phyloP scores from a whole-genome alignment of 2,329 filamentous ascomycete species.

The Ceratocystis papillata region DNA sequence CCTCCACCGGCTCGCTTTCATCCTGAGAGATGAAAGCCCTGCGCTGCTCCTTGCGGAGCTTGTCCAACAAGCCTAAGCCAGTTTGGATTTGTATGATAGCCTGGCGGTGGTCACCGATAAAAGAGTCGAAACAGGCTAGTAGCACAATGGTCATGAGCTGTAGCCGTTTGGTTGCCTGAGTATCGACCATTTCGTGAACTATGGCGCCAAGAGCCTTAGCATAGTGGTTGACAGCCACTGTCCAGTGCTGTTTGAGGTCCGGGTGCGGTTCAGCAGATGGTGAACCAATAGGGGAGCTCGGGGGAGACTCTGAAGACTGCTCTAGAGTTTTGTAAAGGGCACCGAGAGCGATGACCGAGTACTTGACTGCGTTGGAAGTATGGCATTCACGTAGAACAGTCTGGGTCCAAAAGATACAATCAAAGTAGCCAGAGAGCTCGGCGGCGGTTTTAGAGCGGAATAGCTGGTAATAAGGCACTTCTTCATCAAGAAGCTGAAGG shows the following conservation, averaged over 20 bases:
- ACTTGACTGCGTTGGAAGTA: constrained; percentile 48
- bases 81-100: constrained; percentile 52
- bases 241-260: constrained; percentile 42
- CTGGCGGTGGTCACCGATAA: constrained; percentile 52
- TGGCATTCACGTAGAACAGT: constrained; percentile 55
- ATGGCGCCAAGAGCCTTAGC: constrained; percentile 45
- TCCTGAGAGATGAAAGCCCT: constrained; percentile 23
- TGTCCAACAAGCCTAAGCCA: constrained; percentile 45
- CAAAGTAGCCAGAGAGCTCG: constrained; percentile 57
- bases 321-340: constrained; percentile 58
- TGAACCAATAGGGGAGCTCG: constrained; percentile 35
- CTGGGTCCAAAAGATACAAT: constrained; percentile 53
- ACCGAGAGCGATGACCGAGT: constrained; percentile 55
- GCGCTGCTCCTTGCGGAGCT: constrained; percentile 39
- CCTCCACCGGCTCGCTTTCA: constrained; percentile 41
- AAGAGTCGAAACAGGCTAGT: constrained; percentile 58
- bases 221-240: constrained; percentile 50
- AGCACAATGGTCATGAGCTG: constrained; percentile 55
- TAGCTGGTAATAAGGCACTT: constrained; percentile 51
- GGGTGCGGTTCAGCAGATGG: constrained; percentile 26
- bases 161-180: constrained; percentile 40
- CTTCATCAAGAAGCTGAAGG: constrained; percentile 29
- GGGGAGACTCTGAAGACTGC: constrained; percentile 43
- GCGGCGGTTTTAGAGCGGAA: constrained; percentile 51
- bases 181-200: constrained; percentile 36